Evolutionary conservation across 495 filamentous ascomycete species (phyloP).

Genomic region (Saxophila tyrrhenica): DNA sequence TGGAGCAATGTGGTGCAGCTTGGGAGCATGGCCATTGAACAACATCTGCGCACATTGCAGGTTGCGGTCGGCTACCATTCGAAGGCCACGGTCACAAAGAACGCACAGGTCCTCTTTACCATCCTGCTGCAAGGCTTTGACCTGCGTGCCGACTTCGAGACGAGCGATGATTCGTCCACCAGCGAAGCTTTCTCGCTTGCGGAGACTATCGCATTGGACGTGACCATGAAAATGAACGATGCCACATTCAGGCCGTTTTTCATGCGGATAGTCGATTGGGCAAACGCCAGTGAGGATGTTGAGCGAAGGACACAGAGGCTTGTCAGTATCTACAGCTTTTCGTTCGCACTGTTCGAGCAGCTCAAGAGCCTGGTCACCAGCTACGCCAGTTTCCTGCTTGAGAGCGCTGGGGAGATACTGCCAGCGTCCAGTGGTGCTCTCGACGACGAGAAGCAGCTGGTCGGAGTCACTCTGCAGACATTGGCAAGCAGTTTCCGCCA

Average conservation of each 20-base stretch:
- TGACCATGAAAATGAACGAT: constrained; percentile 95
- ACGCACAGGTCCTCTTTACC: constrained; percentile 51
- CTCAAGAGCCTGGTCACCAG: constrained; percentile 90
- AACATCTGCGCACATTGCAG: constrained; percentile 44
- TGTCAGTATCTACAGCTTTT: constrained; percentile 67
- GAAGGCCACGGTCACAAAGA: constrained; percentile 62
- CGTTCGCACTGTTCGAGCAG: constrained; percentile 63
- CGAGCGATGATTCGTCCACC: constrained; percentile 15
- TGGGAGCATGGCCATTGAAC: neutral
- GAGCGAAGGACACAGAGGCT: constrained; percentile 44
- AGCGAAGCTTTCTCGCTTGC: constrained; percentile 38
- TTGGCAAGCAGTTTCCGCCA: constrained; percentile 65
- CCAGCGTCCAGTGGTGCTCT: neutral
- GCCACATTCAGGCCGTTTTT: constrained; percentile 93
- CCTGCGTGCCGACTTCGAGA: constrained; percentile 45
- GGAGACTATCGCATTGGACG: constrained; percentile 62
- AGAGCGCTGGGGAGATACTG: constrained; percentile 57
- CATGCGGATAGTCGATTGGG: constrained; percentile 69
- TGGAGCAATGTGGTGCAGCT: constrained; percentile 43
- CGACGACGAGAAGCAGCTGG: constrained; percentile 1
- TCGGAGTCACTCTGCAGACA: constrained; percentile 47
- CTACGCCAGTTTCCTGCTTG: constrained; percentile 77
- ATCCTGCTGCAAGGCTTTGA: constrained; percentile 65
- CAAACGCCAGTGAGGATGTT: constrained; percentile 49
- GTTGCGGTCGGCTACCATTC: constrained; percentile 61